Evolutionary conservation across 148 eudicot species (phyloP), one percentile per base, ranked within the genome.

Genomic region (Chenopodium berlandieri): DNA sequence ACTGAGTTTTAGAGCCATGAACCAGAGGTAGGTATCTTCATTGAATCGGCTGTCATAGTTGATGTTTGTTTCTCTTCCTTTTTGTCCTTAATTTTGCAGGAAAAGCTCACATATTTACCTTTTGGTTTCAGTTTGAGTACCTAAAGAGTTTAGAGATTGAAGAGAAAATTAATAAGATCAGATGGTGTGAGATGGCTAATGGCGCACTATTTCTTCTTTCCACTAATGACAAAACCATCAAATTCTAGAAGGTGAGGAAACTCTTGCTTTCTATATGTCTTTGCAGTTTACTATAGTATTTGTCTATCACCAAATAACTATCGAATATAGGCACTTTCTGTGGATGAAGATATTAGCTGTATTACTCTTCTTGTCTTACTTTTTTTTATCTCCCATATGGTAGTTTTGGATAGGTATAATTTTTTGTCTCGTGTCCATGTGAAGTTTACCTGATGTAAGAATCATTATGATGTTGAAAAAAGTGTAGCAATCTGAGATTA

Each of bases 211-310:
- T 94, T 85, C 99, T 96, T 83, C 87, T 96, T 71, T 96, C 98
- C 31, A 94, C 99, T 71, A 96, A 96, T 83, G 98, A 96, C 83
- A 96, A 94, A 84, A 96, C 99, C 72, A 94, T 96, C 25, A 96
- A 96, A 78, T 94, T 80, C 86, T 94, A 98, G 99, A 96, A 96
- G 98, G 99, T 96, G 87, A 46, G 78, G 12, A 31, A 50, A 44
- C 20, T 44, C 20, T 44, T 34, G 23, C 60, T 44, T 54, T 14
- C 70, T 9, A 58, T 22, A 60, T 81, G 23, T 75, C 2, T 46
- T 60, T 73, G 76, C 46, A 37, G 34, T 23, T 60, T 25, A 12
- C 46, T 77, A 72, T 71, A 56, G 27, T 20, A 11, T 52, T 63
- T 63, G n/a, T 20, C 58, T 44, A 52, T 52, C 20, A 69, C 32